A percentile compares a stretch with the other conserved stretches of the same genome.
Evolutionary conservation across 2,329 filamentous ascomycete species (phyloP).

Genomic region (Macrophomina tecta): DNA sequence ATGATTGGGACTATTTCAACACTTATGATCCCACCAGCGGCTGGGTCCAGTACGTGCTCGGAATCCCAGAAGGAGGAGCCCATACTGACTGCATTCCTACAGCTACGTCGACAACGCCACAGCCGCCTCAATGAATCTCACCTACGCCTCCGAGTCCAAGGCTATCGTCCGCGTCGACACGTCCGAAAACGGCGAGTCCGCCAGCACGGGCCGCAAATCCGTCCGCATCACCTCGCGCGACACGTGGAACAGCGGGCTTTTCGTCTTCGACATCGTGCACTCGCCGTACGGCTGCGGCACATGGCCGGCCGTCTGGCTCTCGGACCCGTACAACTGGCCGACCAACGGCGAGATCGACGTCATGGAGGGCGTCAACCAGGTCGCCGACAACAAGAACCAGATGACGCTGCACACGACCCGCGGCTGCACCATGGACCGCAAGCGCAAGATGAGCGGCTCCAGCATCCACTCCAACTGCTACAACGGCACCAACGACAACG

Average conservation of each 20-base stretch:
- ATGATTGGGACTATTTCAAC: conserved; percentile 40
- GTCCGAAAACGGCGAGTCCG: conserved; percentile 34
- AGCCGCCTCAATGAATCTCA: conserved; percentile 20
- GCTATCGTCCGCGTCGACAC: conserved; percentile 43
- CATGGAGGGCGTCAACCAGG: conserved; percentile 42
- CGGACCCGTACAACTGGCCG: conserved; percentile 39
- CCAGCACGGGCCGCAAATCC: conserved; percentile 35
- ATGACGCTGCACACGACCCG: conserved; percentile 26
- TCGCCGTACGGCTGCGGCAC: conserved; percentile 42
- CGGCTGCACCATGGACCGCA: conserved; percentile 24
- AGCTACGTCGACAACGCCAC: conserved; percentile 31
- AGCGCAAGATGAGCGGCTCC: conserved; percentile 30
- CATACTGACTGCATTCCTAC: neutral
- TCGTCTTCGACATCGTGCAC: conserved; percentile 40
- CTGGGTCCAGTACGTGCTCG: conserved; percentile 37
- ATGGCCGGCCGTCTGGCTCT: conserved; percentile 43
- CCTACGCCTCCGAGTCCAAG: conserved; percentile 23
- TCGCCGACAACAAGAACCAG: conserved; percentile 36
- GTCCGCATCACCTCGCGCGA: conserved; percentile 40
- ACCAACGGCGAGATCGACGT: conserved; percentile 42
- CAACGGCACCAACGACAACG: conserved; percentile 36
- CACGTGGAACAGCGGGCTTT: conserved; percentile 39
- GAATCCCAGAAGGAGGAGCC: neutral
- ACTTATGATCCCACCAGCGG: conserved; percentile 37
- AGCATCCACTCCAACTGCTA: conserved; percentile 39